Evolutionary conservation across 306 rosid species (phyloP), one percentile per base, ranked within the genome.

Genomic region (Arachis hypogaea): DNA sequence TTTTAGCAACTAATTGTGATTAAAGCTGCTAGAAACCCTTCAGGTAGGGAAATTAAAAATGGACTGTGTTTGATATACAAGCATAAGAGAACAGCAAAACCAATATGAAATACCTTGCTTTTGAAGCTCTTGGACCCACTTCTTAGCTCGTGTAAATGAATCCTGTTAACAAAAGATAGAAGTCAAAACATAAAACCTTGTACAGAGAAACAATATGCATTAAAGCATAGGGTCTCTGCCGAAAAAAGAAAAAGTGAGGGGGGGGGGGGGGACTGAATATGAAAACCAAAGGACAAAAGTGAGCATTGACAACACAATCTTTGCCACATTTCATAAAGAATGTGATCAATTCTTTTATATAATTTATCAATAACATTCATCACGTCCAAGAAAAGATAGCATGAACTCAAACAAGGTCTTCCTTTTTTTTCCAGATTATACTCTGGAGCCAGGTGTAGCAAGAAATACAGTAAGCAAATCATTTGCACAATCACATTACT

Each of bases 71-170:
- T 11, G 50, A 82, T 49, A 22, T 29, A 29, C 11, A 54, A 62
- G n/a, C 40, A 40, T 11, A 5, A 63, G 38, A 61, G 68, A 72
- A 69, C 43, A 33, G 49, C 14, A 49, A 62, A 63, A 59, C 59
- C n/a, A 72, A 66, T 29, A 85, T 66, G 29, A 63, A 78, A 73
- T 74, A 86, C 90, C 90, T 86, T 86, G 90, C 77, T 83, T 86
- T 70, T 86, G 90, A 83, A 86, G 90, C 80, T 86, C 90, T 83
- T 86, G 86, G 73, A 86, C 90, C 90, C 90, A 86, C 66, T 86
- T 86, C 84, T 81, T 86, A 60, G 90, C 90, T 58, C 90, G 86
- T 58, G 84, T 22, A 60, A 83, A 86, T 42, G 90, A 83, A 30
- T 86, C 90, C 90, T 86, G n/a, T 52, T 44, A 60, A 75, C 9